These are phyloP conservation scores for Nemania serpens DNA, from an alignment of 2,329 filamentous ascomycete genomes.

Conservation along the genomic window DNA sequence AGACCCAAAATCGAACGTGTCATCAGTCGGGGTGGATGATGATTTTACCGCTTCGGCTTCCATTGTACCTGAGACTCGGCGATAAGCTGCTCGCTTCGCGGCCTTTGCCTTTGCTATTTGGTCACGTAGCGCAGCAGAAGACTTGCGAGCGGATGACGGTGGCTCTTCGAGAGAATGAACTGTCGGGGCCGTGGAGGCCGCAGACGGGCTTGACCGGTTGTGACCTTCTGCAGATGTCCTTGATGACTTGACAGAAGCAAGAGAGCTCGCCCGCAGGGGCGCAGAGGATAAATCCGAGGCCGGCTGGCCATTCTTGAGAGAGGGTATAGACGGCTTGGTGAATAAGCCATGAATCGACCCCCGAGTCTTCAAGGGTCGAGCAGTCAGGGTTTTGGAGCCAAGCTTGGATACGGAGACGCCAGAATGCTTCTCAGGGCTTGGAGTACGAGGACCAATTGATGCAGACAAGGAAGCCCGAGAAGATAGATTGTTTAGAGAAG, in stretches of 20 bases:
- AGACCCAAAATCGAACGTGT: conserved; percentile 62
- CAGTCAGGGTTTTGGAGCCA: conserved; percentile 53
- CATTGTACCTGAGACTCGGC: conserved; percentile 39
- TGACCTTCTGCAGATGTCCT: conserved; percentile 45
- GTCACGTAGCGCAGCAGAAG: conserved; percentile 80
- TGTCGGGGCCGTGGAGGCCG: conserved; percentile 45
- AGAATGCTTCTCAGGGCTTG: conserved; percentile 47
- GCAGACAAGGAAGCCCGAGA: conserved; percentile 43
- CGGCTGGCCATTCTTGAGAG: conserved; percentile 41
- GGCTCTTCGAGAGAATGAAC: conserved; percentile 44
- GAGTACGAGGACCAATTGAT: conserved; percentile 39
- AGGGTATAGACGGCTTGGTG: conserved; percentile 58
- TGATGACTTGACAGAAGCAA: conserved; percentile 47
- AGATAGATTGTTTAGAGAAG: conserved; percentile 39
- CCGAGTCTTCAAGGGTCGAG: conserved; percentile 54
- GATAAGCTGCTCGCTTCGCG: conserved; percentile 64
- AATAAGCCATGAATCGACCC: conserved; percentile 59
- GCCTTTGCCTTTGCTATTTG: conserved; percentile 94
- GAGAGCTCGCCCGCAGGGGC: conserved; percentile 47
- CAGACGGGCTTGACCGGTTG: conserved; percentile 44
- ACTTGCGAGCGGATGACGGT: conserved; percentile 56
- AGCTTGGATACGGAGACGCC: conserved; percentile 44
- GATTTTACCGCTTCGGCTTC: conserved; percentile 38
- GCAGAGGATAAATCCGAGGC: conserved; percentile 35
- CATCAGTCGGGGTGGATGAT: conserved; percentile 53